phyloP scores from a whole-genome alignment of 352 stramenopile genomes.

The Ochromonadaceae sp. region DNA sequence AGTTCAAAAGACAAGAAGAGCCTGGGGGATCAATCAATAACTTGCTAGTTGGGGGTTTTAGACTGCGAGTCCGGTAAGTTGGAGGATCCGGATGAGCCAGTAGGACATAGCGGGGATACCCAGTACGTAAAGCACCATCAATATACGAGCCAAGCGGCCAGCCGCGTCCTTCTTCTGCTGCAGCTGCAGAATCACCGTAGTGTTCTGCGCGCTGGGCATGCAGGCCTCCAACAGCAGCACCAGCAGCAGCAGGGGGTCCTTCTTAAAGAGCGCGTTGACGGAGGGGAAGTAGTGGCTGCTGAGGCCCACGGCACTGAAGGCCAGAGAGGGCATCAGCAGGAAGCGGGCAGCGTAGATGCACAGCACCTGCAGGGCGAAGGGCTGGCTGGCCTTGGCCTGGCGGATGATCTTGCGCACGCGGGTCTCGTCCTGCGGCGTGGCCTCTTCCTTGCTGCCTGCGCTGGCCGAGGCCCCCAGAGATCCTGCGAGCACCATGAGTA shows the following conservation, averaged over 20 bases:
- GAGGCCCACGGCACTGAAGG: not conserved
- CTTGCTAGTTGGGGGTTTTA: no score
- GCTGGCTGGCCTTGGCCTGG: no score
- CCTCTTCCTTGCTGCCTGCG: not conserved
- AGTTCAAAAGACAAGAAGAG: no score
- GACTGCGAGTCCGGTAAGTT: not conserved
- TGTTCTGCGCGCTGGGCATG: constrained; percentile 37
- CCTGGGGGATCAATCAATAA: no score
- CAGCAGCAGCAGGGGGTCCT: constrained; percentile 29
- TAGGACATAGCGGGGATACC: constrained; percentile 1
- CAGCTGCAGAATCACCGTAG: constrained; percentile 34
- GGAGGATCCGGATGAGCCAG: not conserved
- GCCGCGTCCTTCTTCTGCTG: constrained; percentile 7
- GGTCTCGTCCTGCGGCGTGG: not conserved
- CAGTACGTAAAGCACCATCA: constrained; percentile 10
- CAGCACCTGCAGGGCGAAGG: not conserved
- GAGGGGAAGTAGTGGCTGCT: not conserved
- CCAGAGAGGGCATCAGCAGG: not conserved
- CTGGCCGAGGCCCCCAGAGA: constrained; percentile 8
- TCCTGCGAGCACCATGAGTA: constrained; percentile 33
- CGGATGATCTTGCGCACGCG: no score
- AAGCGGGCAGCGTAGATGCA: not conserved
- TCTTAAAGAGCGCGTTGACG: not conserved
- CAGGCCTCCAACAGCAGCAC: constrained; percentile 32
- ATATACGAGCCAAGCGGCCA: not conserved